phyloP scores from a whole-genome alignment of 139 green algal genomes.

The Desmodesmus armatus region DNA sequence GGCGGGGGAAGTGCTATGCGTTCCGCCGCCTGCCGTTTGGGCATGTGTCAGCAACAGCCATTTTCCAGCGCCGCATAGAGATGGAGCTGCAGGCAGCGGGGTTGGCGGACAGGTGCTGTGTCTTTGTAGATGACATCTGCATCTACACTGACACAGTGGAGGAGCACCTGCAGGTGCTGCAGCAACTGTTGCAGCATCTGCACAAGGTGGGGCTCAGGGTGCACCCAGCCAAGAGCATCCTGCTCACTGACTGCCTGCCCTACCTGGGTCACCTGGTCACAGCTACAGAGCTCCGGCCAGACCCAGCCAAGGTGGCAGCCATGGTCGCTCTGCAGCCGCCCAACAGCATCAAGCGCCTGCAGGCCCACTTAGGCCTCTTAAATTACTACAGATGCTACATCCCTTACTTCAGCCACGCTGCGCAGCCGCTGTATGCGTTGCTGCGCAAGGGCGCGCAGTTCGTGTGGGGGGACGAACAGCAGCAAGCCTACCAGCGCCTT shows the following conservation, averaged over 20 bases:
- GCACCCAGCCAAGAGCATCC: conserved; percentile 46
- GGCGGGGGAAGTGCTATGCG: not conserved
- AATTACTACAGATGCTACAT: conserved; percentile 55
- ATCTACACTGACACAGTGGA: not conserved
- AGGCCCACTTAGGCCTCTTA: conserved; percentile 45
- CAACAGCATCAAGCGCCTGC: conserved; percentile 41
- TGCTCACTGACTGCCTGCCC: conserved; percentile 14
- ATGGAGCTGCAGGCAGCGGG: conserved; percentile 11
- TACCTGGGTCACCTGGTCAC: conserved; percentile 57
- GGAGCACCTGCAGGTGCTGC: conserved; percentile 41
- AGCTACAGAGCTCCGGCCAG: conserved; percentile 22
- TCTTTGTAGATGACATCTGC: conserved; percentile 55
- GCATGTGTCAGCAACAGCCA: conserved; percentile 24
- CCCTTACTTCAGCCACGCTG: conserved; percentile 35
- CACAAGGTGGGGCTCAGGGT: not conserved
- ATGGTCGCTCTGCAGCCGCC: conserved; percentile 48
- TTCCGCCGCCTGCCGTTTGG: conserved; percentile 44
- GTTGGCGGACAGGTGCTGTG: not conserved
- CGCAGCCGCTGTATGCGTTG: conserved; percentile 46
- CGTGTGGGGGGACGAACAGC: conserved; percentile 10
- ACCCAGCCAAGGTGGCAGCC: conserved; percentile 47
- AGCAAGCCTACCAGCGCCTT: conserved; percentile 14
- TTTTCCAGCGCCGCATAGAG: conserved; percentile 43
- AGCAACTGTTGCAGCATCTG: conserved; percentile 34
- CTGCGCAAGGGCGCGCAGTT: conserved; percentile 34